phyloP scores from a whole-genome alignment of 192 early-diverging fungal genomes.

The Backusella macrospora region DNA sequence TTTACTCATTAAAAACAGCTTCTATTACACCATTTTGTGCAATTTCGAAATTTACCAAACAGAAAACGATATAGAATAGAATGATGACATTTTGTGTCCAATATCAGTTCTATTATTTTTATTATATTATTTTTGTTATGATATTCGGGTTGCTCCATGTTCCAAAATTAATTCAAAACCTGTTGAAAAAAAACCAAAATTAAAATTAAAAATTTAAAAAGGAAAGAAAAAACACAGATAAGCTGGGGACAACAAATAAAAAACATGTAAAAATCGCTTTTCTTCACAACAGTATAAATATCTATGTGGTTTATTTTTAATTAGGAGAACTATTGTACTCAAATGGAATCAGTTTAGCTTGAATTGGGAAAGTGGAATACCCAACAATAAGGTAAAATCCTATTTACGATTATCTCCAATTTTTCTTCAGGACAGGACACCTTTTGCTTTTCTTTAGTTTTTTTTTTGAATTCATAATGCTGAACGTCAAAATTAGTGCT shows the following conservation, averaged over 20 bases:
- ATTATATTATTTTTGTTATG: background rate
- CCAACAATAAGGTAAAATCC: background rate
- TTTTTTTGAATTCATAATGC: background rate
- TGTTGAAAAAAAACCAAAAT: no score
- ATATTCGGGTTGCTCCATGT: background rate
- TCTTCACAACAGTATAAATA: background rate
- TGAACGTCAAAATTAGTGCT: background rate
- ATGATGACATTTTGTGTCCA: conserved; percentile 9
- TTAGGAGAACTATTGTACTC: background rate
- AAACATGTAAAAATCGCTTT: background rate
- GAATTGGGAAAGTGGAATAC: background rate
- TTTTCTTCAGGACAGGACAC: background rate
- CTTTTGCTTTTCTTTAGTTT: background rate
- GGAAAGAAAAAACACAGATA: no score
- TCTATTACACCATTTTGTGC: background rate
- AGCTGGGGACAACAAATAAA: background rate
- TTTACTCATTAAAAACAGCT: background rate
- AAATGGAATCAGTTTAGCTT: background rate
- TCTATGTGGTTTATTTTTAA: background rate
- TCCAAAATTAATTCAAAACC: no score
- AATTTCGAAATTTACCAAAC: background rate
- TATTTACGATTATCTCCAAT: background rate
- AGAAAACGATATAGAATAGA: background rate
- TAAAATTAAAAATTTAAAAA: no score
- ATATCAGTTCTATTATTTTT: background rate